Conservation (phyloP, 176 grass and related monocot genomes). For the Aegilops umbellulata region DNA sequence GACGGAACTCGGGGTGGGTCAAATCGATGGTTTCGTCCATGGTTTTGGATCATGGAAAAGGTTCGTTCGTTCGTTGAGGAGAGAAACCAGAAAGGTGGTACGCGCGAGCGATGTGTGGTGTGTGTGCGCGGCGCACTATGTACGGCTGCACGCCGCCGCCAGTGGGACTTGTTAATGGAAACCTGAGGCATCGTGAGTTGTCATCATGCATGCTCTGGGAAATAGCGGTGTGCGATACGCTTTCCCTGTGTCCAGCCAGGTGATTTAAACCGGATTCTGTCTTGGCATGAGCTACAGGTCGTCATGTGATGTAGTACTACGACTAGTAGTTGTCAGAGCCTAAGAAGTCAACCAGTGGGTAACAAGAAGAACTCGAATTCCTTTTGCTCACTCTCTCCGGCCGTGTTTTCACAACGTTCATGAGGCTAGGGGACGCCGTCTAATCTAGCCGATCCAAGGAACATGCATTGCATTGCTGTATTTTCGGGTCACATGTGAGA, state of each 20-base stretch:
- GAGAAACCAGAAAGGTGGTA: neutral
- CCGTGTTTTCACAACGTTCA: neutral
- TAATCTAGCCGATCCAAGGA: neutral
- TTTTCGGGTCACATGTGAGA: neutral
- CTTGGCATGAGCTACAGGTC: neutral
- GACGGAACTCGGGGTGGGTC: neutral
- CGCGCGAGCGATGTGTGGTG: neutral
- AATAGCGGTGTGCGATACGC: neutral
- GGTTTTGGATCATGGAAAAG: neutral
- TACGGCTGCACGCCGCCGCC: neutral
- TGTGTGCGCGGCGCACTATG: neutral
- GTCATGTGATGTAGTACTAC: too few relatives aligned
- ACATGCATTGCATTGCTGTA: neutral
- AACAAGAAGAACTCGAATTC: neutral
- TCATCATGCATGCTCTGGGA: neutral
- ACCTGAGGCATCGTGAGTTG: too few relatives aligned
- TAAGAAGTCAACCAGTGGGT: neutral
- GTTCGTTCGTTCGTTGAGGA: neutral
- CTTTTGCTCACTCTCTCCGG: neutral
- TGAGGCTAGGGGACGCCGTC: too few relatives aligned
- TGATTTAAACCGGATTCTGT: neutral
- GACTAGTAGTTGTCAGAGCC: neutral
- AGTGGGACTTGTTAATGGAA: too few relatives aligned
- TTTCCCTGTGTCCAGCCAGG: neutral
- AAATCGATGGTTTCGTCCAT: neutral